These are phyloP conservation scores for Umbellularia californica DNA, from an alignment of 164 flowering plant species.

Conservation along the genomic window DNA sequence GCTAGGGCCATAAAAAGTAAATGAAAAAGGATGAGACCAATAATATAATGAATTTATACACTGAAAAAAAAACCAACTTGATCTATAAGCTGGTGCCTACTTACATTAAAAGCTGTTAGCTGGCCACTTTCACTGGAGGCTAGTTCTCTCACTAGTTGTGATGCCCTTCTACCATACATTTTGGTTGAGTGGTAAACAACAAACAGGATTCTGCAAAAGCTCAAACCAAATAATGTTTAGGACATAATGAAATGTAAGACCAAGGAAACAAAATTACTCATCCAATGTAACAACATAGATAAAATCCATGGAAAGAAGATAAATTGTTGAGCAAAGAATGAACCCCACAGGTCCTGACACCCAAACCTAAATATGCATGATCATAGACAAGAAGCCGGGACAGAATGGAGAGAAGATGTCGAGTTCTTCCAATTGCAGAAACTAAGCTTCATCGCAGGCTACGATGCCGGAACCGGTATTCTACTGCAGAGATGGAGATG, in stretches of 20 bases:
- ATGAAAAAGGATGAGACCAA: background rate
- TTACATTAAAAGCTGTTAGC: slow-evolving; percentile 65
- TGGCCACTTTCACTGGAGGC: slow-evolving; percentile 65
- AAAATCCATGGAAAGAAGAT: background rate
- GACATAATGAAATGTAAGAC: background rate
- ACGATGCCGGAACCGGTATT: too few relatives aligned
- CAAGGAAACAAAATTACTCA: too few relatives aligned
- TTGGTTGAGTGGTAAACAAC: background rate
- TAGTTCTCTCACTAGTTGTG: slow-evolving; percentile 66
- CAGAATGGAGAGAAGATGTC: too few relatives aligned
- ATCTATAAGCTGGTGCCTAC: slow-evolving; percentile 6
- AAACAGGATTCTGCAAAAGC: background rate
- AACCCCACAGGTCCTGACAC: too few relatives aligned
- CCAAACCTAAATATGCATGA: too few relatives aligned
- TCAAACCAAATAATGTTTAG: background rate
- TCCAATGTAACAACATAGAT: background rate
- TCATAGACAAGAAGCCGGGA: too few relatives aligned
- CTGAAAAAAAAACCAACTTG: background rate
- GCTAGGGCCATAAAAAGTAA: background rate
- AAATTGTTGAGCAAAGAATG: too few relatives aligned
- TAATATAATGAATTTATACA: background rate
- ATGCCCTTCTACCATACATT: slow-evolving; percentile 73
- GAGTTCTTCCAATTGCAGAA: too few relatives aligned
- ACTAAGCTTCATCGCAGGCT: too few relatives aligned
- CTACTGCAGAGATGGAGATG: too few relatives aligned